Conservation (phyloP, 148 eudicot species). For the Camellia granthamiana region DNA sequence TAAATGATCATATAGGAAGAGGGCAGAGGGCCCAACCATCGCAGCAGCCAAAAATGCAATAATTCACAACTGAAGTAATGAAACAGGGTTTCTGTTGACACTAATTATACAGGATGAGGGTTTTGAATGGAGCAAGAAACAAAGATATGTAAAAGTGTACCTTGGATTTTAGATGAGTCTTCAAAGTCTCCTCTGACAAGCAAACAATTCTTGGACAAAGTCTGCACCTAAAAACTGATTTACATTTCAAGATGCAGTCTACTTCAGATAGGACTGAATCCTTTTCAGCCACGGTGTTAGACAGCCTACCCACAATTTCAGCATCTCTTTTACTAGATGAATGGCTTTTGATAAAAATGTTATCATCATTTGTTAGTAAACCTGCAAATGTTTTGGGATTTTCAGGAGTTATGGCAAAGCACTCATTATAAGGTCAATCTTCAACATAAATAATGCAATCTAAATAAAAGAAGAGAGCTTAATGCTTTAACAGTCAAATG, state of each 20-base stretch:
- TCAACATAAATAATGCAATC: not conserved
- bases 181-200: conserved; percentile 70
- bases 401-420: not conserved
- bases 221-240: conserved; percentile 86
- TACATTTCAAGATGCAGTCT: conserved; percentile 56
- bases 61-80: not conserved
- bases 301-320: conserved; percentile 13
- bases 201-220: conserved; percentile 93
- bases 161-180: conserved; percentile 81
- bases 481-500: not conserved
- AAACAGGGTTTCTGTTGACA: conserved; percentile 2
- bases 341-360: conserved; percentile 15
- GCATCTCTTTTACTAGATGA: conserved; percentile 22
- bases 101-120: not conserved
- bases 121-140: conserved; percentile 8
- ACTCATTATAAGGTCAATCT: not conserved
- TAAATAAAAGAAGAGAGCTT: not conserved
- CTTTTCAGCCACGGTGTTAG: conserved; percentile 22
- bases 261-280: conserved; percentile 30
- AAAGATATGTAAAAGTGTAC: conserved; percentile 25
- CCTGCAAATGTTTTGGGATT: conserved; percentile 21
- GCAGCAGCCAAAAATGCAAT: not conserved
- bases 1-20: not conserved
- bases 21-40: not conserved
- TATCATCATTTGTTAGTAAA: conserved; percentile 47